These are phyloP conservation scores for Cutaneotrichosporon sp. DNA, from an alignment of 1,284 basidiomycete species.

Conservation along the genomic window DNA sequence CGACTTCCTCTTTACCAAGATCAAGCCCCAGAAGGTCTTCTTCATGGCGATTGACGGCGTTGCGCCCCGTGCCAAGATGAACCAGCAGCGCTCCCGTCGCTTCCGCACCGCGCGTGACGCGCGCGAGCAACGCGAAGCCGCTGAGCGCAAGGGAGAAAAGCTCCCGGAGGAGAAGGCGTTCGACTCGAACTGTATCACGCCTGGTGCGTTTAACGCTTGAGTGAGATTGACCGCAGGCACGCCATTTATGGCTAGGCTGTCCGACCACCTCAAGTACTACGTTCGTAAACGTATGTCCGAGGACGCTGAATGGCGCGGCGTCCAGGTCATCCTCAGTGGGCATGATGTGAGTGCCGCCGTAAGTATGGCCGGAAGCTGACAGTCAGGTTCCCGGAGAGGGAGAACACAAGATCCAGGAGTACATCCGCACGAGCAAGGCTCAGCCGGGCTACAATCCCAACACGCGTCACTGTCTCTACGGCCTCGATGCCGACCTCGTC, in stretches of 20 bases:
- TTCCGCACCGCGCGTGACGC: slow-evolving; percentile 95
- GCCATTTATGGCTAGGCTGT: slow-evolving; percentile 88
- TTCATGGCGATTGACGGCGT: slow-evolving; percentile 99
- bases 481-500: slow-evolving; percentile 96
- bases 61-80: slow-evolving; percentile 99
- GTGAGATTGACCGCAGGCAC: slow-evolving; percentile 63
- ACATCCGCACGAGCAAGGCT: slow-evolving; percentile 89
- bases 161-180: slow-evolving; percentile 91
- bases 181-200: slow-evolving; percentile 98
- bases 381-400: slow-evolving; percentile 82
- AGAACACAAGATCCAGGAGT: slow-evolving; percentile 99
- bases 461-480: slow-evolving; percentile 89
- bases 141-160: slow-evolving; percentile 82
- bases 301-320: slow-evolving; percentile 87
- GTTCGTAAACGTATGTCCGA: slow-evolving; percentile 96
- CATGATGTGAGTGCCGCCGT: slow-evolving; percentile 65
- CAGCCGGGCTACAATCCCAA: slow-evolving; percentile 77
- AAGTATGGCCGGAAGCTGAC: slow-evolving; percentile 24
- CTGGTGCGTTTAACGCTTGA: slow-evolving; percentile 61
- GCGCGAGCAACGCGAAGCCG: slow-evolving; percentile 80
- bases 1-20: slow-evolving; percentile 93
- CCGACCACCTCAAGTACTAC: slow-evolving; percentile 90
- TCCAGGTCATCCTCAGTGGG: slow-evolving; percentile 93
- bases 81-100: slow-evolving; percentile 91
- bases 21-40: slow-evolving; percentile 93